Percentiles rank a stretch among this genome's conserved stretches.
phyloP scores from a whole-genome alignment of 164 flowering plant genomes.

The Magnolia changhungtana region DNA sequence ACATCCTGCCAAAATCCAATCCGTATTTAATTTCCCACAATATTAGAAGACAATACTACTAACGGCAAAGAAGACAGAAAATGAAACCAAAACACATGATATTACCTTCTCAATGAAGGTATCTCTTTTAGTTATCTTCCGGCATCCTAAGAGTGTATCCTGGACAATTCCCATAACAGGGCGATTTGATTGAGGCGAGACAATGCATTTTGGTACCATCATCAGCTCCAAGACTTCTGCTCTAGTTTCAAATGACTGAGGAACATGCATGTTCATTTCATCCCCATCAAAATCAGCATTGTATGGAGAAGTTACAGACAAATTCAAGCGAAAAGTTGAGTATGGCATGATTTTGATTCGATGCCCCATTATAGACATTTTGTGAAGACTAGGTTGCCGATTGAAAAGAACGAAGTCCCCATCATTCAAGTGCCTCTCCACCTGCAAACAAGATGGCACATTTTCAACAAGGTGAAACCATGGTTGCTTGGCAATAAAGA shows the following conservation, averaged over 20 bases:
- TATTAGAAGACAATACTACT: background rate
- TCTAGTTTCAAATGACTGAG: constrained; percentile 98
- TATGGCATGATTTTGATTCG: constrained; percentile 99
- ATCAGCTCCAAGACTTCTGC: constrained; percentile 97
- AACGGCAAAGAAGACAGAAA: background rate
- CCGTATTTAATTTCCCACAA: too few species aligned
- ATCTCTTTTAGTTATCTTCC: constrained; percentile 95
- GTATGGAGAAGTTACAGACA: constrained; percentile 96
- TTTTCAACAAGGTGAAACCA: background rate
- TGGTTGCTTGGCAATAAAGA: background rate
- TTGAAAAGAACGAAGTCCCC: constrained; percentile 97
- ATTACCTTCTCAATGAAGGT: constrained; percentile 91
- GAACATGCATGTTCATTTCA: constrained; percentile 99
- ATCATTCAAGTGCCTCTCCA: constrained; percentile 93
- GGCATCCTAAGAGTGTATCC: constrained; percentile 94
- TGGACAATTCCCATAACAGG: constrained; percentile 99
- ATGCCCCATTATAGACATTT: constrained; percentile 99
- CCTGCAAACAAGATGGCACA: constrained; percentile 45
- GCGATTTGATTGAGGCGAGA: constrained; percentile 91
- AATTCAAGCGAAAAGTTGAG: constrained; percentile 89
- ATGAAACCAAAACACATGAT: background rate
- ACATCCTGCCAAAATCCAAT: constrained; percentile 64
- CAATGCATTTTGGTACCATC: constrained; percentile 99
- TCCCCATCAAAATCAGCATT: constrained; percentile 99
- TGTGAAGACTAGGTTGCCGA: constrained; percentile 97